These are phyloP conservation scores for Neolentinus lepideus DNA, from an alignment of 1,284 basidiomycete species.

Conservation along the genomic window DNA sequence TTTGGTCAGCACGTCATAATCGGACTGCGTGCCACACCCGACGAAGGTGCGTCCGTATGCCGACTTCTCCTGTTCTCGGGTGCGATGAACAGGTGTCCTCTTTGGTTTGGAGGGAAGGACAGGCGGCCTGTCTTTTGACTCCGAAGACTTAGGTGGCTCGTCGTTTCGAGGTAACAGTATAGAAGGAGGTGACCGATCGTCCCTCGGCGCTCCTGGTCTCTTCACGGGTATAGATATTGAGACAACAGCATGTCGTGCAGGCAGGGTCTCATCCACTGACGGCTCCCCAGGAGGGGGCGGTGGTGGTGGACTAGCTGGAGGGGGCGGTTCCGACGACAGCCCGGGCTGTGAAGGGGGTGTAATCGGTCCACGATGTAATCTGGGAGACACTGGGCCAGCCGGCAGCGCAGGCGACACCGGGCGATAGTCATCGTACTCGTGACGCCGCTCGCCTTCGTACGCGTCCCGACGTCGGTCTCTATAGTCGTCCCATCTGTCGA, in stretches of 20 bases:
- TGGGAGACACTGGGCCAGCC: conserved; percentile 11
- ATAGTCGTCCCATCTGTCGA: background rate
- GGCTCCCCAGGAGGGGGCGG: conserved; percentile 12
- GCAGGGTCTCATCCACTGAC: conserved; percentile 25
- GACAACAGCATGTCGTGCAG: conserved; percentile 25
- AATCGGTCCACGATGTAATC: background rate
- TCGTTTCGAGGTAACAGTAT: conserved; percentile 15
- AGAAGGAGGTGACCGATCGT: conserved; percentile 35
- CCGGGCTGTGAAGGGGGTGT: conserved; percentile 5
- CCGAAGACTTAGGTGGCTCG: background rate
- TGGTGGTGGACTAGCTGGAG: conserved; percentile 26
- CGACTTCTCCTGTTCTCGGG: conserved; percentile 57
- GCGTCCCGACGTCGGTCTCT: background rate
- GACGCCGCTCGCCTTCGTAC: background rate
- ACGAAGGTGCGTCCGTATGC: conserved; percentile 64
- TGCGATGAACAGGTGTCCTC: conserved; percentile 33
- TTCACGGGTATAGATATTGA: conserved; percentile 26
- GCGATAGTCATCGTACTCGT: conserved; percentile 10
- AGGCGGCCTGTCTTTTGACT: no score
- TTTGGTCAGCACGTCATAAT: conserved; percentile 80
- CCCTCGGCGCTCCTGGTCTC: conserved; percentile 37
- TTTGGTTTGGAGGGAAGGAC: background rate
- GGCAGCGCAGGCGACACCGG: conserved; percentile 12
- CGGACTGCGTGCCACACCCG: conserved; percentile 72
- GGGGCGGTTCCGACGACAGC: conserved; percentile 19